phyloP scores from a whole-genome alignment of 2,329 filamentous ascomycete genomes.

The Penicillium hesseltinei region DNA sequence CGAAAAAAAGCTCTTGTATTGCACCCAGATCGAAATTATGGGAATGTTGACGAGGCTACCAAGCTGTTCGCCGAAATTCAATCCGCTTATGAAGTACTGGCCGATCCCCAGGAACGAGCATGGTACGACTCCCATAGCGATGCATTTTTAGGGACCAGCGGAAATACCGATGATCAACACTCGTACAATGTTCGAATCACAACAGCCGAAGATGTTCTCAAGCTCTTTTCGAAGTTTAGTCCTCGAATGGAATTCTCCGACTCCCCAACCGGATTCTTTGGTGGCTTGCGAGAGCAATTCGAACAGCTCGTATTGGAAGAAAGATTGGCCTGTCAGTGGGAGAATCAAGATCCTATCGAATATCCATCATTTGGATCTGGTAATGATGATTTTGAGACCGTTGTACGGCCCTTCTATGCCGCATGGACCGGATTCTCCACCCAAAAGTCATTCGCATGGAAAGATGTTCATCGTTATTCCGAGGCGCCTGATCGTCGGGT shows the following conservation, averaged over 20 bases:
- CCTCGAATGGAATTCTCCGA: constrained; percentile 76
- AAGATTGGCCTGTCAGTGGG: constrained; percentile 68
- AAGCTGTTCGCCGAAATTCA: constrained; percentile 87
- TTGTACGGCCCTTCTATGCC: constrained; percentile 77
- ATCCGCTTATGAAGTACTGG: constrained; percentile 91
- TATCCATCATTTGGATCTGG: constrained; percentile 83
- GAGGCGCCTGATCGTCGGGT: constrained; percentile 84
- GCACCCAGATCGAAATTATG: constrained; percentile 90
- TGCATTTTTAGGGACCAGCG: constrained; percentile 71
- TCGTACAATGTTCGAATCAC: constrained; percentile 72
- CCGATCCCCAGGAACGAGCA: constrained; percentile 88
- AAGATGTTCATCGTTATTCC: constrained; percentile 75
- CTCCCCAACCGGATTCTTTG: constrained; percentile 78
- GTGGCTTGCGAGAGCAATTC: constrained; percentile 73
- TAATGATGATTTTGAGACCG: constrained; percentile 70
- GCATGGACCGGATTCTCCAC: constrained; percentile 81
- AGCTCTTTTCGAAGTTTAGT: constrained; percentile 77
- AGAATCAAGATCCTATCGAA: constrained; percentile 57
- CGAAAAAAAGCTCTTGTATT: constrained; percentile 85
- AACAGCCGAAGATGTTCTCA: constrained; percentile 73
- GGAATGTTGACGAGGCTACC: constrained; percentile 80
- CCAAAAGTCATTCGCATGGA: constrained; percentile 83
- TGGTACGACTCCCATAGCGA: constrained; percentile 97
- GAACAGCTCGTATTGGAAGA: constrained; percentile 79
- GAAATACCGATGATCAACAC: constrained; percentile 50